Base-by-base conservation (phyloP, 2,329 filamentous ascomycete species). In the Trichoderma lentiforme region DNA sequence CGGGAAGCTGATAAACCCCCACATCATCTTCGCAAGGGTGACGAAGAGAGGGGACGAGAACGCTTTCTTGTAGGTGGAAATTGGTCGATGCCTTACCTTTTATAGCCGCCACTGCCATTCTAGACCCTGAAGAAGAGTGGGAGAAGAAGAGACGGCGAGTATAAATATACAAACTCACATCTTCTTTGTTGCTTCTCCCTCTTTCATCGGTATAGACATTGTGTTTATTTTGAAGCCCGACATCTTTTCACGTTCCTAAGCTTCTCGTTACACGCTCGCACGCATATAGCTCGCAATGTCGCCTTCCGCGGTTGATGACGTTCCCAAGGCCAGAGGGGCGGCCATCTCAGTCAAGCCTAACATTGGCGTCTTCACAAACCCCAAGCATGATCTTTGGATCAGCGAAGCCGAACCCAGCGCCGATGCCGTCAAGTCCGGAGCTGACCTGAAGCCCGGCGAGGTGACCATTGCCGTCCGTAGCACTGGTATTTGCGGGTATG, bases 331-430 rank as follows among this genome's bases (percentile, higher is more conserved):
- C 36, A 75, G 70, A 30, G 78, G 76, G 30, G 68, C 68, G 32
- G 63, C 62, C 24, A 66, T 60, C 12, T 71, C 68, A 9, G 21
- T 72, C 63, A 96, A 97, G 87, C 84, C 93, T 72, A 98, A 98
- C 84, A 97, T 98, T 80, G 95, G 94, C 77, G 94, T 98, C 76
- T 98, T 92, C 87, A 98, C 95, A 67, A 97, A 98, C 84, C 94
- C 95, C 21, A 89, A 90, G 72, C 95, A 98, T 81, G 93, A 97
- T 73, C 86, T 98, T 68, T 98, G 95, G 93, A 89, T 98, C 73
- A 92, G 88, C 71, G 90, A 93, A 75, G 90, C 95, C 14, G 86
- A 89, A 76, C 95, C 95, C 5, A 91, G 88, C 58, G 83, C 93
- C 30, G 92, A 97, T 80, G 90, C 90, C 74, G 91, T 97, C 71